phyloP scores from a whole-genome alignment of 2,329 filamentous ascomycete species.

The Aspergillus calidoustus region DNA sequence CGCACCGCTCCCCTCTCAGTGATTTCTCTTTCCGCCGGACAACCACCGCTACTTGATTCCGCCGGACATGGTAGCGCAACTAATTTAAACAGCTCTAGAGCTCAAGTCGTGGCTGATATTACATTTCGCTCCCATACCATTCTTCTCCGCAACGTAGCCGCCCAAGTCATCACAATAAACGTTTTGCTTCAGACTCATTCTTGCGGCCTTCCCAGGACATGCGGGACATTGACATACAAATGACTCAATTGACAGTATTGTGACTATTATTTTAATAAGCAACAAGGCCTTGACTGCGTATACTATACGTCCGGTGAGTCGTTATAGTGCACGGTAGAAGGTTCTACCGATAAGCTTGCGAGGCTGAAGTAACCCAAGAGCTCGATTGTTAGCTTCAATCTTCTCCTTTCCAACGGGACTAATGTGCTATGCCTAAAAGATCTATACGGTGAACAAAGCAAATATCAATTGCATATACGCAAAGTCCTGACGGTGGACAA shows the following conservation, averaged over 20 bases:
- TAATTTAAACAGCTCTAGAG: not conserved
- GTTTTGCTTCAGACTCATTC: not conserved
- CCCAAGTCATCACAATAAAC: not conserved
- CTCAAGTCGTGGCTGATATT: not conserved
- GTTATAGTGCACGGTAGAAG: not conserved
- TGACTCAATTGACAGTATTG: not conserved
- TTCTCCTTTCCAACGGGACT: not conserved
- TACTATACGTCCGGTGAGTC: not conserved
- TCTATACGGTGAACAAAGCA: constrained; percentile 55
- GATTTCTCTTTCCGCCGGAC: not conserved
- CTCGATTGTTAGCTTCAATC: not conserved
- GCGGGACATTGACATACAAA: not conserved
- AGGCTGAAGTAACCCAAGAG: not conserved
- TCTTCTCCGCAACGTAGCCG: not conserved
- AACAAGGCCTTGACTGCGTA: not conserved
- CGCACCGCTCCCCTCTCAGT: not conserved
- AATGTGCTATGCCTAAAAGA: not conserved
- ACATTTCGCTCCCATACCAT: not conserved
- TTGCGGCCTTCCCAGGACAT: not conserved
- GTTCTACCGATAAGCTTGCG: not conserved
- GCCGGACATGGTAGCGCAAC: not conserved
- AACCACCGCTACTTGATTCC: not conserved
- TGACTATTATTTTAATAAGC: not conserved
- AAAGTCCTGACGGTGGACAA: not conserved
- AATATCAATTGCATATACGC: not conserved